Evolutionary conservation across 1,139 yeast genomes (phyloP).

Genomic region (Kodamaea fungicola): DNA sequence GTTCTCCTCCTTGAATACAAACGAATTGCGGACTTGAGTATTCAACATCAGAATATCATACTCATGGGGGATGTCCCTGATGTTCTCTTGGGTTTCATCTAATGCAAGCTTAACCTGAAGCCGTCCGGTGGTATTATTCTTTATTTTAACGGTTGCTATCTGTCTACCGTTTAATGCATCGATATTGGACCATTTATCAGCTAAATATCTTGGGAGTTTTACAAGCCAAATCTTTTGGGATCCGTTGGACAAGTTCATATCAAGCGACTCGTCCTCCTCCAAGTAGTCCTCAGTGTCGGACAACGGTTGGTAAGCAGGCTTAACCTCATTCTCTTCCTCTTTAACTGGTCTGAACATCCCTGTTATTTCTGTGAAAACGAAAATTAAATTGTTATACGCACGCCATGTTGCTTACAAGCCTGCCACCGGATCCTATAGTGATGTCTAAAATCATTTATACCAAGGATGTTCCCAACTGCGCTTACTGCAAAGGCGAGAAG

Average conservation of each 20-base stretch:
- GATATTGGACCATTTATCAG: conserved; percentile 75
- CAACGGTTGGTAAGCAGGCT: conserved; percentile 25
- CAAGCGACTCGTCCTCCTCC: conserved; percentile 57
- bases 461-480: conserved; percentile 35
- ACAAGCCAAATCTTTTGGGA: conserved; percentile 86
- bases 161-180: conserved; percentile 65
- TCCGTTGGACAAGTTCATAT: conserved; percentile 53
- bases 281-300: conserved; percentile 49
- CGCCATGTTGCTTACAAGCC: no score
- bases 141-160: conserved; percentile 77
- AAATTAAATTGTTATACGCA: no score
- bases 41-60: conserved; percentile 78
- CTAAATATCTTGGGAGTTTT: conserved; percentile 80
- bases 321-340: conserved; percentile 11
- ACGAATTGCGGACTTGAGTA: conserved; percentile 78
- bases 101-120: conserved; percentile 58
- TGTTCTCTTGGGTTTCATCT: conserved; percentile 28
- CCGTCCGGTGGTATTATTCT: conserved; percentile 42
- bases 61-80: conserved; percentile 67
- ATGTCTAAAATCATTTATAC: background rate
- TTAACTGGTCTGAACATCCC: background rate
- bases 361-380: no score
- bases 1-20: conserved; percentile 88
- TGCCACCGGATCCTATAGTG: no score
- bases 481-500: conserved; percentile 60